A percentile compares a stretch with the other conserved stretches of the same genome.
Conservation (phyloP, 2,329 filamentous ascomycete species). For the Metarhizium sp. region DNA sequence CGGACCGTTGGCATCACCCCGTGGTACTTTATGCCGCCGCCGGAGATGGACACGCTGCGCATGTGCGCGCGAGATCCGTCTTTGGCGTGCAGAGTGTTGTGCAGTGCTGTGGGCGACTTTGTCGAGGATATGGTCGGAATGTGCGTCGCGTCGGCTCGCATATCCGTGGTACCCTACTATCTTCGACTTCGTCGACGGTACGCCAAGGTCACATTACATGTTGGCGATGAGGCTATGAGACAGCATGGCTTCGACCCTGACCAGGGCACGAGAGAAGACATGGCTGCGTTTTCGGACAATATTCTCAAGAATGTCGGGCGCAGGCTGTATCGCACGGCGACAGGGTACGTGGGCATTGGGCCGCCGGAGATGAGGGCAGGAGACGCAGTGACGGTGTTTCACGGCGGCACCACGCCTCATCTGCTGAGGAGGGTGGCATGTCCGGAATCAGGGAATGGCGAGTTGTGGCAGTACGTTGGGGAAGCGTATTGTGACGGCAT, state of each 20-base stretch:
- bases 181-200: constrained; percentile 8
- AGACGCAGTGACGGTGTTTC: constrained; percentile 18
- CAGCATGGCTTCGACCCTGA: constrained; percentile 9
- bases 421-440: constrained; percentile 11
- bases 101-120: constrained; percentile 8
- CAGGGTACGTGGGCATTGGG: constrained; percentile 20
- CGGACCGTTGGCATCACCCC: constrained; percentile 12
- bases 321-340: constrained; percentile 18
- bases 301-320: constrained; percentile 12
- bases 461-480: constrained; percentile 17
- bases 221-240: not conserved
- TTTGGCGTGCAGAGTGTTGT: constrained; percentile 1
- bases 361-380: constrained; percentile 13
- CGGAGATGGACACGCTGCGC: constrained; percentile 9
- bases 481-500: constrained; percentile 24
- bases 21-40: constrained; percentile 15
- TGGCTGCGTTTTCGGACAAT: constrained; percentile 8
- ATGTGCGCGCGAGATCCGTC: constrained; percentile 12
- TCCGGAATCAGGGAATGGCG: not conserved
- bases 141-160: constrained; percentile 6
- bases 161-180: constrained; percentile 1
- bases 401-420: constrained; percentile 19
- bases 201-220: not conserved
- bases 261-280: constrained; percentile 2
- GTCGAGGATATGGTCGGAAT: constrained; percentile 8